Conservation (phyloP, 768 basidiomycete species). For the Pleurotus tuber-regium region DNA sequence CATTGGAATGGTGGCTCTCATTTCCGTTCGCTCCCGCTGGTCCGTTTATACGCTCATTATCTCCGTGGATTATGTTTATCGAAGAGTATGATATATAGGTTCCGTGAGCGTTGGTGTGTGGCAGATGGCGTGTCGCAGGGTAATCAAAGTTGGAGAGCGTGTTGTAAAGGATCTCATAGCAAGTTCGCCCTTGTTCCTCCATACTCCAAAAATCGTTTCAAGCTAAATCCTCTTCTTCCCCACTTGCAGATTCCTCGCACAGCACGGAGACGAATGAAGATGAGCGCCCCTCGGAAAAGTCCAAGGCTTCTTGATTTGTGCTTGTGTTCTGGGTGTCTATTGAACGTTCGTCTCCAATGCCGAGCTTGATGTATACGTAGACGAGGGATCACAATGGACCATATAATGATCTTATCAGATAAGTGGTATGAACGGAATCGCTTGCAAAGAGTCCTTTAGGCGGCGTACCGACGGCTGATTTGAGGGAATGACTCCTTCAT, state of each 20-base stretch:
- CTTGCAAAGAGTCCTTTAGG: neutral
- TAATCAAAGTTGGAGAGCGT: constrained; percentile 75
- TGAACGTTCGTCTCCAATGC: too few relatives aligned
- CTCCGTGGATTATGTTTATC: neutral
- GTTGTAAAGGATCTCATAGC: constrained; percentile 59
- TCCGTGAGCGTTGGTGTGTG: constrained; percentile 92
- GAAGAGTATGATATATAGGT: constrained; percentile 50
- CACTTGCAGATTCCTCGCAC: neutral
- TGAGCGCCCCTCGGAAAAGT: constrained; percentile 2
- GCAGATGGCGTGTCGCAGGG: constrained; percentile 91
- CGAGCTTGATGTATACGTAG: constrained; percentile 2
- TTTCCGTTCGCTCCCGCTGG: constrained; percentile 91
- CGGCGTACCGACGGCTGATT: constrained; percentile 6
- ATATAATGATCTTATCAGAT: neutral
- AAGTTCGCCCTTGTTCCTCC: constrained; percentile 1
- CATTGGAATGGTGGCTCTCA: constrained; percentile 82
- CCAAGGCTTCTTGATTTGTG: neutral
- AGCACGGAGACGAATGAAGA: neutral
- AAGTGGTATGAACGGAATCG: neutral
- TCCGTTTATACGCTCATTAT: constrained; percentile 31
- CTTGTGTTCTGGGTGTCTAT: neutral
- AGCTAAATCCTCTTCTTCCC: neutral
- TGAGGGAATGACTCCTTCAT: too few relatives aligned
- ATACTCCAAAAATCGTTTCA: neutral
- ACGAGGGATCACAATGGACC: neutral